These are phyloP conservation scores for Metschnikowia kofuensis DNA, from an alignment of 805 yeast species.

Conservation along the genomic window DNA sequence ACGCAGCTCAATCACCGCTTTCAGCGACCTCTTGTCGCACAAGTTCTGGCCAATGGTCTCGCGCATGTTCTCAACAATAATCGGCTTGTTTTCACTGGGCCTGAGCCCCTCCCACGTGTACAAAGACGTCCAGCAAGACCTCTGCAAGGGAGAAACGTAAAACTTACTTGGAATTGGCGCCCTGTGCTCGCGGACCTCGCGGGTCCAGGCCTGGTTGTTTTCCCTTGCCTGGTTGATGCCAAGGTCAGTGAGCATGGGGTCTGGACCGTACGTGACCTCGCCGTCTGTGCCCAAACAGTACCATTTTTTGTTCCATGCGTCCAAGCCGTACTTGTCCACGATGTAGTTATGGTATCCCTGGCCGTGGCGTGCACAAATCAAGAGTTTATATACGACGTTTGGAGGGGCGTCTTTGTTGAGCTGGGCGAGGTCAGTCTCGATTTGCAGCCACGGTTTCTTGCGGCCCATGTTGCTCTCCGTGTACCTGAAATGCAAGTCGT, in stretches of 20 bases:
- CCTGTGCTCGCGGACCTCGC: conserved; percentile 40
- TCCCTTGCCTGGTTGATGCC: conserved; percentile 58
- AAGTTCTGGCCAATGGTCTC: conserved; percentile 60
- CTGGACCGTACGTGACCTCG: conserved; percentile 54
- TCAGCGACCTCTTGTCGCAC: conserved; percentile 56
- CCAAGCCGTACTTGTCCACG: conserved; percentile 51
- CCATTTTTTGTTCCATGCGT: conserved; percentile 59
- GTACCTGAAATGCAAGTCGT: conserved; percentile 47
- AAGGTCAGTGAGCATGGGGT: conserved; percentile 53
- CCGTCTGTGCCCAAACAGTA: conserved; percentile 52
- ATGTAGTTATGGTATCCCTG: conserved; percentile 65
- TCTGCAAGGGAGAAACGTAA: conserved; percentile 61
- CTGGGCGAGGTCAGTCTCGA: conserved; percentile 27
- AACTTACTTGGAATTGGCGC: conserved; percentile 56
- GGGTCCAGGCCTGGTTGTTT: conserved; percentile 42
- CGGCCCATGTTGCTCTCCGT: conserved; percentile 45
- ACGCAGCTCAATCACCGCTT: conserved; percentile 35
- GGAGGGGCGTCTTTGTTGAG: conserved; percentile 34
- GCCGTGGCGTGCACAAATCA: conserved; percentile 64
- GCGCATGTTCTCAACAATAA: conserved; percentile 47
- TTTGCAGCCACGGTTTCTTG: conserved; percentile 38
- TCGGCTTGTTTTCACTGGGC: conserved; percentile 16
- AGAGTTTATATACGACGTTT: conserved; percentile 45
- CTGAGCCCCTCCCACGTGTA: conserved; percentile 47
- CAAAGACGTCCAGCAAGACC: conserved; percentile 56